Evolutionary conservation across 495 filamentous ascomycete genomes (phyloP).

Genomic region (Pseudomonodictys pantanalensis): DNA sequence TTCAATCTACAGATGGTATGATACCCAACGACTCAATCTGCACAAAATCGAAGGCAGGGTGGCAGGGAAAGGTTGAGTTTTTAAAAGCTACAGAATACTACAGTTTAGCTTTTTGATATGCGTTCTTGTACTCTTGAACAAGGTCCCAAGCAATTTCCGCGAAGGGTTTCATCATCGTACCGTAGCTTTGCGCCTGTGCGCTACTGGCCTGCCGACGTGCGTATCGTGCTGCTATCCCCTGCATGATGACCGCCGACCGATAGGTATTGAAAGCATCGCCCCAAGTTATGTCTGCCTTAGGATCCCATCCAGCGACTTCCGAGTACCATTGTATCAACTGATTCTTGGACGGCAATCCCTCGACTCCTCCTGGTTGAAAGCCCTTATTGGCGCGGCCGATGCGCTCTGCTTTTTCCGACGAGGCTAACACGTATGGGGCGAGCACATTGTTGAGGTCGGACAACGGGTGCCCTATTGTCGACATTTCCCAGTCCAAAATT

Average conservation of each 20-base stretch:
- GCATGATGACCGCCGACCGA: slow-evolving; percentile 73
- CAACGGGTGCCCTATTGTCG: slow-evolving; percentile 89
- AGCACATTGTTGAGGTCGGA: slow-evolving; percentile 81
- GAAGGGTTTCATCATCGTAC: slow-evolving; percentile 59
- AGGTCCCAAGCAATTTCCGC: slow-evolving; percentile 74
- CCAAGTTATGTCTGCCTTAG: slow-evolving; percentile 53
- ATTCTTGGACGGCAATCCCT: slow-evolving; percentile 70
- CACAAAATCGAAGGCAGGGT: no score
- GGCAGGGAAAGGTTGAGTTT: no score
- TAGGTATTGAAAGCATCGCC: slow-evolving; percentile 53
- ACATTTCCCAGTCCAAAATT: slow-evolving; percentile 97
- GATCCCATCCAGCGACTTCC: slow-evolving; percentile 67
- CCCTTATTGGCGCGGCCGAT: slow-evolving; percentile 37
- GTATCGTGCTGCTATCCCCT: slow-evolving; percentile 86
- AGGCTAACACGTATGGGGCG: slow-evolving; percentile 57
- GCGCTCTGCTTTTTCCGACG: slow-evolving; percentile 26
- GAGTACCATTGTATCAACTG: slow-evolving; percentile 76
- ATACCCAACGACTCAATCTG: no score
- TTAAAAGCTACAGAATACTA: slow-evolving; percentile 34
- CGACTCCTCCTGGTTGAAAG: slow-evolving; percentile 60
- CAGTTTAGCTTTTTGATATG: slow-evolving; percentile 49
- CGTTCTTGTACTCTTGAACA: slow-evolving; percentile 50
- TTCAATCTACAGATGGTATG: no score
- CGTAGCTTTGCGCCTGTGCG: slow-evolving; percentile 72
- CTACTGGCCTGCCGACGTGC: slow-evolving; percentile 89